A percentile compares a stretch with the other conserved stretches of the same genome.
Conservation (phyloP, 1,284 basidiomycete species). For the Tetrapyrgos nigripes region DNA sequence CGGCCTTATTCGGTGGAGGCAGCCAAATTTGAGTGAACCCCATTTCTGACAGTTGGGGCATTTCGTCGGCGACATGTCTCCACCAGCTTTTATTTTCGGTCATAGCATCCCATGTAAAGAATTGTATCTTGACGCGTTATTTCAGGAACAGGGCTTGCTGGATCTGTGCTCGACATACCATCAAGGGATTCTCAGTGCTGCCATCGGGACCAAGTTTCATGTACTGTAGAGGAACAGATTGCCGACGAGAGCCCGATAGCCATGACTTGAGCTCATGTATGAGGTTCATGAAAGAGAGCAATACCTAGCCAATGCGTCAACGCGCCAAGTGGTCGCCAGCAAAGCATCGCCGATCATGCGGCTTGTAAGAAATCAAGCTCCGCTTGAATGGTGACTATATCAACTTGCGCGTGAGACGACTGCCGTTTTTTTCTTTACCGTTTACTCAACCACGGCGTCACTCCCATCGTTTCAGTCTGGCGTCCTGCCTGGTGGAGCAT, state of each 20-base stretch:
- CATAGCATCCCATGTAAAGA: conserved; percentile 81
- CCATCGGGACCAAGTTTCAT: conserved; percentile 65
- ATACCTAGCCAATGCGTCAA: neutral
- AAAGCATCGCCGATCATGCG: too few relatives aligned
- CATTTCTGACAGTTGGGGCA: conserved; percentile 72
- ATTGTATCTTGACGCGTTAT: conserved; percentile 66
- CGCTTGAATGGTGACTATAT: conserved; percentile 1
- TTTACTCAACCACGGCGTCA: conserved; percentile 49
- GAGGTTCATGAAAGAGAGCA: neutral
- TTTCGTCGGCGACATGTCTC: conserved; percentile 79
- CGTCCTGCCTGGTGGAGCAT: conserved; percentile 61
- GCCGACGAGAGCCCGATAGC: conserved; percentile 34
- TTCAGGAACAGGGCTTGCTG: neutral
- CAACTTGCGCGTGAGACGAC: neutral
- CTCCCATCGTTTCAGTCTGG: conserved; percentile 54
- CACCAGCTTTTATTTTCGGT: conserved; percentile 78
- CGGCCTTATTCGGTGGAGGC: conserved; percentile 81
- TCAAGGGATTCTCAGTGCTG: conserved; percentile 59
- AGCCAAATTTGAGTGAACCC: conserved; percentile 89
- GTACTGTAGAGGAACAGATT: conserved; percentile 43
- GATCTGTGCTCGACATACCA: conserved; percentile 50
- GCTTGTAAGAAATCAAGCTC: conserved; percentile 10
- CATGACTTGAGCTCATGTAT: conserved; percentile 4
- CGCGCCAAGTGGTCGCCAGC: neutral
- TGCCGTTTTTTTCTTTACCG: conserved; percentile 32